Evolutionary conservation across 495 filamentous ascomycete genomes (phyloP).

Genomic region (Bombardia bombarda): DNA sequence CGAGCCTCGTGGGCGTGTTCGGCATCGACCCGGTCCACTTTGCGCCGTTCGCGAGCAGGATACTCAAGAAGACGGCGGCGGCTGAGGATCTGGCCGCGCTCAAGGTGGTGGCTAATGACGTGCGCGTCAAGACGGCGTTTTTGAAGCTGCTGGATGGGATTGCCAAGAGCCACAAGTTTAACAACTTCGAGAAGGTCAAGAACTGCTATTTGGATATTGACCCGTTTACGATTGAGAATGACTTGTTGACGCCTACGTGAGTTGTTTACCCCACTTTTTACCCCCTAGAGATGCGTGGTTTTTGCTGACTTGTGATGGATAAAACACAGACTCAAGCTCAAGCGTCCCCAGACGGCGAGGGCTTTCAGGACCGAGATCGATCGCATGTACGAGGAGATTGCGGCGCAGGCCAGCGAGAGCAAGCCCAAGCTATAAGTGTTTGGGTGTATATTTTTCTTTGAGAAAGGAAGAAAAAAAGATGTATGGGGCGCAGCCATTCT

Average conservation of each 20-base stretch:
- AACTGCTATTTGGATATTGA: conserved; percentile 71
- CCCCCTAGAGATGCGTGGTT: no score
- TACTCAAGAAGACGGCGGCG: conserved; percentile 58
- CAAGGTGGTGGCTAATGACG: conserved; percentile 54
- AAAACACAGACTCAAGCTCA: conserved; percentile 72
- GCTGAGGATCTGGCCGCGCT: conserved; percentile 58
- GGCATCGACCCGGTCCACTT: conserved; percentile 78
- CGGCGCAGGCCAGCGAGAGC: conserved; percentile 18
- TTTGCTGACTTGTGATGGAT: conserved; percentile 2
- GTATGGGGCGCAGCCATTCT: not conserved
- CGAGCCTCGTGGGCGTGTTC: conserved; percentile 77
- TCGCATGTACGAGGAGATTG: conserved; percentile 67
- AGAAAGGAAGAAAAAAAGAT: not conserved
- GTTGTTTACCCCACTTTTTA: conserved; percentile 27
- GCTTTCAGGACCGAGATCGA: conserved; percentile 68
- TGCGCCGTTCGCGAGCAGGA: conserved; percentile 65
- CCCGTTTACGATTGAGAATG: conserved; percentile 90
- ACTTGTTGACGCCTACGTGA: conserved; percentile 93
- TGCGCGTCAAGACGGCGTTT: conserved; percentile 63
- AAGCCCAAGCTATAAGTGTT: conserved; percentile 34
- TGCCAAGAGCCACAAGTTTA: conserved; percentile 78
- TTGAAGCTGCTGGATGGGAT: conserved; percentile 74
- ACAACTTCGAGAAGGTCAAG: conserved; percentile 77
- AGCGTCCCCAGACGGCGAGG: conserved; percentile 81
- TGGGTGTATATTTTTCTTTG: not conserved